phyloP scores from a whole-genome alignment of 768 basidiomycete genomes.

The Russula griseocarnosa region DNA sequence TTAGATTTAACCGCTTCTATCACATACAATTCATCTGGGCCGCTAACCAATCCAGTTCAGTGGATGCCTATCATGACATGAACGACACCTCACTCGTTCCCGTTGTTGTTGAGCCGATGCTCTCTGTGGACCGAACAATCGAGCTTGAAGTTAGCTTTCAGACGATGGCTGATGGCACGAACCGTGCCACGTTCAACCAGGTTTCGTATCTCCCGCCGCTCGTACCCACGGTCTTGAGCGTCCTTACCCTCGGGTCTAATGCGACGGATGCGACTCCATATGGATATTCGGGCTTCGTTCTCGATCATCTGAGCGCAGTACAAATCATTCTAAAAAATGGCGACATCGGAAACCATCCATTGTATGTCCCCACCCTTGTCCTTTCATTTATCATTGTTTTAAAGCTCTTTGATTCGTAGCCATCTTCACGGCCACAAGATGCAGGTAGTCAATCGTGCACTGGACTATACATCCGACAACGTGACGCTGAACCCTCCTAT shows the following conservation, averaged over 20 bases:
- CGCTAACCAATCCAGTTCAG: conserved; percentile 49
- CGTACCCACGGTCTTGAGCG: conserved; percentile 75
- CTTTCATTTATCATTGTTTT: conserved; percentile 5
- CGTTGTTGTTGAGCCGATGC: conserved; percentile 47
- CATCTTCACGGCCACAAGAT: conserved; percentile 89
- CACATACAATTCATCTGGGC: conserved; percentile 57
- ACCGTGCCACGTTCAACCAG: conserved; percentile 72
- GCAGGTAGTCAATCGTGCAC: conserved; percentile 70
- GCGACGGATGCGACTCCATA: conserved; percentile 68
- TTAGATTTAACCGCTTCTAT: conserved; percentile 81
- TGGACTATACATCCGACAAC: conserved; percentile 70
- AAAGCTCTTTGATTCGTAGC: conserved; percentile 40
- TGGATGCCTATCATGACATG: conserved; percentile 57
- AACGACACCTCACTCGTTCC: conserved; percentile 72
- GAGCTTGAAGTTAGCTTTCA: conserved; percentile 74
- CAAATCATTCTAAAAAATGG: conserved; percentile 73
- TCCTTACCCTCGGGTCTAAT: conserved; percentile 69
- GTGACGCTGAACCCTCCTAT: conserved; percentile 75
- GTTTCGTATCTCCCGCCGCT: conserved; percentile 65
- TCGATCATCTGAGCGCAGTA: conserved; percentile 71
- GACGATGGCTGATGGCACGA: conserved; percentile 82
- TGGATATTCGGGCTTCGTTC: conserved; percentile 71
- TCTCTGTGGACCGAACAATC: conserved; percentile 51
- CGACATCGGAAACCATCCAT: conserved; percentile 77
- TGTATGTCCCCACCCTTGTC: conserved; percentile 46